A percentile compares a stretch with the other conserved stretches of the same genome.
phyloP scores from a whole-genome alignment of 768 basidiomycete genomes.

The Daedaleopsis nitida region DNA sequence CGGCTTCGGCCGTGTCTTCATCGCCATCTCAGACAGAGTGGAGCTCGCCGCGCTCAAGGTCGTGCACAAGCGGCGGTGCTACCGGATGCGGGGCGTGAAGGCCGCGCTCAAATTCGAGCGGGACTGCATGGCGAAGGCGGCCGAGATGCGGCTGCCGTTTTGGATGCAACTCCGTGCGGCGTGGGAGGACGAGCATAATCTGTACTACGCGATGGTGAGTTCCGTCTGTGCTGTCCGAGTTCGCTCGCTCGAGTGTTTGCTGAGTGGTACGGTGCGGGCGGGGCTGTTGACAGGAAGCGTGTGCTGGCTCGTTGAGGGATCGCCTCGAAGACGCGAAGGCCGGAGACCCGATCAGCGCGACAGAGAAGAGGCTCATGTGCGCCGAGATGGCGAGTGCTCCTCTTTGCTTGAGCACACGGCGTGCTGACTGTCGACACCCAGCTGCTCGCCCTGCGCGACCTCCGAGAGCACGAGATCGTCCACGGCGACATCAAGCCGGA shows the following conservation, averaged over 20 bases:
- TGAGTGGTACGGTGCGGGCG: not conserved
- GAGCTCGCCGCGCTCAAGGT: conserved; percentile 27
- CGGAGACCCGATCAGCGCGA: not conserved
- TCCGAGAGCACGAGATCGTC: not conserved
- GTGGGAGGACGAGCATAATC: conserved; percentile 27
- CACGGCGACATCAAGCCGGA: conserved; percentile 26
- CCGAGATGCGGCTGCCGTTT: conserved; percentile 6
- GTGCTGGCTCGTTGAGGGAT: conserved; percentile 9
- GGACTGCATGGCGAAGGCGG: conserved; percentile 16
- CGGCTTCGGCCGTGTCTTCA: conserved; percentile 23
- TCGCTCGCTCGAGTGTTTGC: not conserved
- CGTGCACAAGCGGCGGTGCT: conserved; percentile 21
- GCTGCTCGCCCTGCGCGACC: conserved; percentile 14
- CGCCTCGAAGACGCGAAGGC: not conserved
- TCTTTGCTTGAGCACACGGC: not conserved
- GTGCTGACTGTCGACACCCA: not conserved
- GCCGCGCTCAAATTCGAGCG: conserved; percentile 16
- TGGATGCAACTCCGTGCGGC: conserved; percentile 18
- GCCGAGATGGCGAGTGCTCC: conserved; percentile 21
- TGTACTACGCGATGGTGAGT: conserved; percentile 32
- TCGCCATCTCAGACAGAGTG: conserved; percentile 10
- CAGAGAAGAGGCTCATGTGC: conserved; percentile 15
- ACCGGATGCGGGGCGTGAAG: not conserved
- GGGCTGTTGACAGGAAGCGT: conserved; percentile 8
- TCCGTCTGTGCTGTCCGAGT: not conserved